These are phyloP conservation scores for Blastomyces silverae DNA, from an alignment of 2,329 filamentous ascomycete genomes.

Conservation along the genomic window DNA sequence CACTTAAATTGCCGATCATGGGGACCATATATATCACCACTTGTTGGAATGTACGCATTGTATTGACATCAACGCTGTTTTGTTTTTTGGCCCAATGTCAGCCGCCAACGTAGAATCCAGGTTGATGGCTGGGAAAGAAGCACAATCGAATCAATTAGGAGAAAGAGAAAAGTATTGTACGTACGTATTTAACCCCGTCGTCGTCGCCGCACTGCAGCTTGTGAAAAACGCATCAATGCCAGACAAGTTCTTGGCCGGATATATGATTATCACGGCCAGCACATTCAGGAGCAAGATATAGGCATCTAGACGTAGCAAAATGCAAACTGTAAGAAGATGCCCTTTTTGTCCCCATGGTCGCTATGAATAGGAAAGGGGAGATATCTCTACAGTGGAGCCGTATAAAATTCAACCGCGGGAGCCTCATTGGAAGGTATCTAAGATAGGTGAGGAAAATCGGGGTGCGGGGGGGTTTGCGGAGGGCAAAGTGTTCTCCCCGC, in stretches of 20 bases:
- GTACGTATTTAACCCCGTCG: conserved; percentile 48
- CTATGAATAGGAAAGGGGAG: neutral
- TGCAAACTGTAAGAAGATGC: conserved; percentile 1
- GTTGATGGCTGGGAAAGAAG: neutral
- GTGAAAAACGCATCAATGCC: conserved; percentile 48
- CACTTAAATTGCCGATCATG: conserved; percentile 44
- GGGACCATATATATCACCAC: conserved; percentile 48
- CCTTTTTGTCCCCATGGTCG: neutral
- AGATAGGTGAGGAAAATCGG: neutral
- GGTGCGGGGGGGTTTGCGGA: neutral
- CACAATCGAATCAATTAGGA: neutral
- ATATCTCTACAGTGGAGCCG: conserved; percentile 12
- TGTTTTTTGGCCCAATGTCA: neutral
- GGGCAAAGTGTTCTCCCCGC: neutral
- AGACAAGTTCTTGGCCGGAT: conserved; percentile 37
- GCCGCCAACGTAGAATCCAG: neutral
- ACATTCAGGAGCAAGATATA: conserved; percentile 38
- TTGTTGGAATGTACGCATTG: conserved; percentile 47
- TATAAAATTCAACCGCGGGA: conserved; percentile 13
- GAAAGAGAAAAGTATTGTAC: conserved; percentile 19
- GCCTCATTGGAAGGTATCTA: neutral
- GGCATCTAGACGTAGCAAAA: conserved; percentile 29
- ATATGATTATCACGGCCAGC: conserved; percentile 34
- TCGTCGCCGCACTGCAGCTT: conserved; percentile 45
- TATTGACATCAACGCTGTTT: conserved; percentile 46